A percentile compares a stretch with the other conserved stretches of the same genome.
These are phyloP conservation scores for Bassia scoparia DNA, from an alignment of 148 eudicot species.

Conservation along the genomic window DNA sequence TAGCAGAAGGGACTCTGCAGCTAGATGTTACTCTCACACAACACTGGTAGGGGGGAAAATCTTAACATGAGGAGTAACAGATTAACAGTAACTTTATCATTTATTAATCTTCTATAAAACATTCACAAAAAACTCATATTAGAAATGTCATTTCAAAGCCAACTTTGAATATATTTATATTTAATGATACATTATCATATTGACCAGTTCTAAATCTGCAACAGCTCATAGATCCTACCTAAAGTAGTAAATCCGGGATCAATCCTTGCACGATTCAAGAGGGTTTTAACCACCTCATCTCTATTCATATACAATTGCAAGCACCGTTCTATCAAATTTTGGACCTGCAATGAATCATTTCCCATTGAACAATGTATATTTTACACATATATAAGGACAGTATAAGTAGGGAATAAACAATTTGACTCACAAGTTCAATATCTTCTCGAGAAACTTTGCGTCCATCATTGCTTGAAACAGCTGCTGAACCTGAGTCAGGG, in stretches of 20 bases:
- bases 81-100: neutral
- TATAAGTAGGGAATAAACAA: neutral
- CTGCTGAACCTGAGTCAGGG: slow-evolving; percentile 81
- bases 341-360: slow-evolving; percentile 57
- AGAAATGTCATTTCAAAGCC: neutral
- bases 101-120: neutral
- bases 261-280: slow-evolving; percentile 82
- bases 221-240: slow-evolving; percentile 42
- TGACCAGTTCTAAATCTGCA: slow-evolving; percentile 8
- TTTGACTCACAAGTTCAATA: slow-evolving; percentile 84
- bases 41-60: neutral
- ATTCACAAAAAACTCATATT: neutral
- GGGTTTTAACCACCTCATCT: slow-evolving; percentile 94
- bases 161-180: too few relatives aligned
- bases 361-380: neutral
- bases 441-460: slow-evolving; percentile 94
- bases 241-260: slow-evolving; percentile 94
- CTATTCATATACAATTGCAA: slow-evolving; percentile 86
- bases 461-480: slow-evolving; percentile 79
- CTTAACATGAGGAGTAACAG: neutral
- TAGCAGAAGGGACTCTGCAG: too few relatives aligned
- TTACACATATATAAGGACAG: neutral
- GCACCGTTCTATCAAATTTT: slow-evolving; percentile 88
- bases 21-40: neutral
- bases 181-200: neutral